Evolutionary conservation across 73 alveolate species (phyloP), one percentile per base, ranked within the genome.

Genomic region (Paramecium sonneborni): DNA sequence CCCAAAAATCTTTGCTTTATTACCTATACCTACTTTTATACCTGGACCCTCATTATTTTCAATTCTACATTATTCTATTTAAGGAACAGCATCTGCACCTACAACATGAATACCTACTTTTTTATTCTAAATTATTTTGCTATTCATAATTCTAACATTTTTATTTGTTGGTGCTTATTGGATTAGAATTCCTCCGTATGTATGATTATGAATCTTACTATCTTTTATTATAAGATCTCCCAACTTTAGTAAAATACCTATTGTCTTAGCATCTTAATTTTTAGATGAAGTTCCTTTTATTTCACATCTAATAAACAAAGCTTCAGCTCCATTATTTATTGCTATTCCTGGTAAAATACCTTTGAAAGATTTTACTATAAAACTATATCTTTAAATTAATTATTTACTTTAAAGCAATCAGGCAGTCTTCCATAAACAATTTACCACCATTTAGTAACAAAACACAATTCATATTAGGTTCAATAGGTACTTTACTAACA

Each of bases 11-110:
- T 86, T 88, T 5, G 96, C 62, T 18, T 39, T 87, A 87, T 87
- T 87, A 0, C 84, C 93, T 18, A 87, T 87, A 32, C 93, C 93
- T 68, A 87, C 69, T 57, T 87, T 87, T 37, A 87, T 41, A 15
- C 93, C 93, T 68, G 93, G 86, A 39, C 93, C 93, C 5, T 87
- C 86, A 87, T 87, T 87, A 15, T 87, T 87, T 87, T 87, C 95
- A 85, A 92, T 92, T 88, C 93, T 95, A 8, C 95, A 93, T 37
- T 88, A 85, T 62, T 95, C 96, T 1, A 95, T 93, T 35, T 84
- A 86, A 12, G 95, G 93, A 12, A 94, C 96, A 14, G 94, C 93
- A n/a, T 96, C 98, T 12, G 85, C 93, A 21, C 93, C 93, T 14
- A 87, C 93, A 34, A 74, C 67, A 68, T 87, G 93, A 37, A 87